Conservation (phyloP, 345 rosid genomes). For the Gossypium raimondii region DNA sequence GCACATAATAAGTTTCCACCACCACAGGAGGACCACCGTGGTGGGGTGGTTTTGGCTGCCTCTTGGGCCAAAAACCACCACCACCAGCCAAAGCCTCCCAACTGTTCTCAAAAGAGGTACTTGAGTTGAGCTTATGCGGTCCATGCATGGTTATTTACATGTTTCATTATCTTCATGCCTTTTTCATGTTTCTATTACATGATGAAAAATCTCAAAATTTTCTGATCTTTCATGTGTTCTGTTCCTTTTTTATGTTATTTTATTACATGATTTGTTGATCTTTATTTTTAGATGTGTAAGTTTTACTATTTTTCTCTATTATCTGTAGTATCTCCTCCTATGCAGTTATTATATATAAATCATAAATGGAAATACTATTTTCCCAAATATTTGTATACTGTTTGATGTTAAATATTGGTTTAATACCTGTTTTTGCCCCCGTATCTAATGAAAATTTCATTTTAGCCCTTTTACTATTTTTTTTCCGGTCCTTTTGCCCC, state of each 20-base stretch:
- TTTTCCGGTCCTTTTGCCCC: no score
- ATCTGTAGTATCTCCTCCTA: background rate
- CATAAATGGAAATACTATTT: no score
- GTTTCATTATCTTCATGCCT: background rate
- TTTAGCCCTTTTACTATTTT: no score
- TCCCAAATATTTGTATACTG: no score
- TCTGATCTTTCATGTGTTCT: background rate
- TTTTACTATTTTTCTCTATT: conserved; percentile 6
- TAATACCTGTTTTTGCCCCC: no score
- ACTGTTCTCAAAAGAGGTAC: conserved; percentile 68
- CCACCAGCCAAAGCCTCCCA: conserved; percentile 31
- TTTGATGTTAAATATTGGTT: no score
- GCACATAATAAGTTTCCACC: conserved; percentile 19
- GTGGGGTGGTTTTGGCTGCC: conserved; percentile 20
- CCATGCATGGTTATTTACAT: conserved; percentile 25
- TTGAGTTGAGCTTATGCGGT: conserved; percentile 25
- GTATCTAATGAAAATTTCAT: no score
- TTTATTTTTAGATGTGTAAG: conserved; percentile 13
- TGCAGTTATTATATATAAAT: conserved; percentile 3
- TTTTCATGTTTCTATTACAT: background rate
- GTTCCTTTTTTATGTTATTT: background rate
- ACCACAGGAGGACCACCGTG: conserved; percentile 23
- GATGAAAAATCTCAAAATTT: background rate
- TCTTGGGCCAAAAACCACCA: conserved; percentile 20
- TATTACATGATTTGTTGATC: background rate